Evolutionary conservation across 2,329 filamentous ascomycete genomes (phyloP), one percentile per base, ranked within the genome.

Genomic region (Claviceps lovelessii): DNA sequence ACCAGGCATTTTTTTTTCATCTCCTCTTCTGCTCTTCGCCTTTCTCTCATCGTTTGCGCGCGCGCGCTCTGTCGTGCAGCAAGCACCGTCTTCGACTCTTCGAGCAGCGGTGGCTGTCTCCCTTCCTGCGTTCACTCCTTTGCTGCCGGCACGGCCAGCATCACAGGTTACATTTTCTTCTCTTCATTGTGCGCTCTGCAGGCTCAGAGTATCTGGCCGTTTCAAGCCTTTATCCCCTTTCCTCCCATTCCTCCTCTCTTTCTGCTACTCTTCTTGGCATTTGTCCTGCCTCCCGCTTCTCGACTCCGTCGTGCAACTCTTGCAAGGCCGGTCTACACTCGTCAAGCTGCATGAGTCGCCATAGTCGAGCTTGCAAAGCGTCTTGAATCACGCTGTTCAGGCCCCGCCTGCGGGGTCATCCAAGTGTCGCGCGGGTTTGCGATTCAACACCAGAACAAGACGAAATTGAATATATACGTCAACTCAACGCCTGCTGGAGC

Each of bases 351-450:
- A 15, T 49, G 31, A 50, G 9, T 33, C 42, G 42, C 23, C 51
- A 29, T n/a, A 7, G 3, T 41, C 3, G 35, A 31, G 19, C 29
- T 37, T 49, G 8, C 45, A 35, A 31, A 39, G 19, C 35, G 28
- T 49, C 52, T 49, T 41, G 49, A 47, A 29, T 19, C 11, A 33
- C 45, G 52, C 52, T 53, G 45, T 35, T 42, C 10, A 48, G 56
- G 45, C 53, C 47, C 53, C 53, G 56, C 53, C 56, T 57, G 56
- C 53, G 50, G 56, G 53, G 56, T 57, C 51, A 53, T 8, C 28
- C 7, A 35, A 31, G 37, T 46, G 49, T 53, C 41, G 51, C 54
- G 50, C 51, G 29, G 51, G 37, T 53, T 53, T 53, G 54, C 50
- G 28, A 28, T 53, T 31, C 17, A 39, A 45, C 37, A 39, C 52